Base-by-base conservation (phyloP, 768 basidiomycete species). In the Rhodosporidiobolus odoratus region DNA sequence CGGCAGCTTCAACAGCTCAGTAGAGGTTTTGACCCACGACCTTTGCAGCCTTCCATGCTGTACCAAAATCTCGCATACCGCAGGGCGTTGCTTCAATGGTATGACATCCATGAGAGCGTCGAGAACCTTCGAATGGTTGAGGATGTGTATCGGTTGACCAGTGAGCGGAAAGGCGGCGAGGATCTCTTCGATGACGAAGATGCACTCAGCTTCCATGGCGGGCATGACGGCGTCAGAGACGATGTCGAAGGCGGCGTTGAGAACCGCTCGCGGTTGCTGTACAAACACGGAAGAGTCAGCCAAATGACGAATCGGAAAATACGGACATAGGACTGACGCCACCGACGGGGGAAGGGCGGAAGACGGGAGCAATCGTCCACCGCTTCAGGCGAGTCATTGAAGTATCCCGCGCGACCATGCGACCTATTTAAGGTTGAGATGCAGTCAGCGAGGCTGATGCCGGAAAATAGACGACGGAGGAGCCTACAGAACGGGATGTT, bases 161-260 rank as follows among this genome's bases (percentile, higher is more conserved):
- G 38, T 52, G 53, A 74, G 70, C 3, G 69, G 69, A 65, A 72
- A 75, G 2, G 70, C 67, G 23, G 45, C 38, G 60, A 75, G 67
- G 35, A 71, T 63, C 58, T 75, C 74, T 25, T 75, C 72, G 59
- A 74, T 54, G 57, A 73, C 69, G 60, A 68, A 70, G 37, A 78
- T 66, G 53, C 75, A 70, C 47, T 79, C 78, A 1, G 78, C 78
- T 37, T 79, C 78, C 32, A 74, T 72, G 0, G 77, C 77, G 41
- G 78, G 73, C 27, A 78, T 78, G 5, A 62, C 66, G 16, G 75
- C 75, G 38, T 76, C 73, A 2, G 77, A 75, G 8, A 78, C 74
- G 41, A 79, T 76, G 65, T 79, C 78, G 71, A 78, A 79, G 15
- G 77, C 77, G 27, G 77, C 78, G 40, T 74, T 72, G 53, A 76